phyloP scores from a whole-genome alignment of 129 eudicot genomes.

The Apium graveolens region DNA sequence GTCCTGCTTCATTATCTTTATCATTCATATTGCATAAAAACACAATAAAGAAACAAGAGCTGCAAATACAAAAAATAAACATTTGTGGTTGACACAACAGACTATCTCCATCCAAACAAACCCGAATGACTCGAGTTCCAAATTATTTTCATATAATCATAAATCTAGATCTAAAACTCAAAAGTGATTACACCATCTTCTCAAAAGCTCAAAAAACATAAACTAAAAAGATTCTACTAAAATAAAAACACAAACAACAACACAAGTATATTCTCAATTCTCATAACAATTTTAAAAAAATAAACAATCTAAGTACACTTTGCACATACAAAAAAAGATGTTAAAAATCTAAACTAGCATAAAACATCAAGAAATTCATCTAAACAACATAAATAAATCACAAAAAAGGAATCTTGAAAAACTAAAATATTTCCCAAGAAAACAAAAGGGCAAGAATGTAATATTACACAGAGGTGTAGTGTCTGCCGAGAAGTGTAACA shows the following conservation, averaged over 20 bases:
- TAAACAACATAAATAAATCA: no score
- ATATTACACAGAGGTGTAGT: conserved; percentile 11
- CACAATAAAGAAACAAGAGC: not conserved
- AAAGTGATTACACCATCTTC: not conserved
- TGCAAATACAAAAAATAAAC: not conserved
- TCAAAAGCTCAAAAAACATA: not conserved
- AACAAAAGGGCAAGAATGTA: no score
- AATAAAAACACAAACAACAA: not conserved
- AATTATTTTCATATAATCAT: no score
- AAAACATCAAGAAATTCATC: not conserved
- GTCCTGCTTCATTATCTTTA: not conserved
- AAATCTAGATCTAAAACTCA: not conserved
- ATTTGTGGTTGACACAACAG: not conserved
- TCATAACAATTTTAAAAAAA: not conserved
- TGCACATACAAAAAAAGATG: not conserved
- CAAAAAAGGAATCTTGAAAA: not conserved
- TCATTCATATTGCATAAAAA: not conserved
- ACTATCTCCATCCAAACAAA: not conserved
- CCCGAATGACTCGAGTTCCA: no score
- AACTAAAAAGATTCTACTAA: not conserved
- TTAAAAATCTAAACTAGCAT: not conserved
- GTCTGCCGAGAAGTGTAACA: conserved; percentile 21
- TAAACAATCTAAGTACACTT: not conserved
- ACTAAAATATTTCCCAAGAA: not conserved
- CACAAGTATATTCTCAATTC: not conserved